These are phyloP conservation scores for Porodaedalea pini DNA, from an alignment of 1,284 basidiomycete genomes.

Conservation along the genomic window DNA sequence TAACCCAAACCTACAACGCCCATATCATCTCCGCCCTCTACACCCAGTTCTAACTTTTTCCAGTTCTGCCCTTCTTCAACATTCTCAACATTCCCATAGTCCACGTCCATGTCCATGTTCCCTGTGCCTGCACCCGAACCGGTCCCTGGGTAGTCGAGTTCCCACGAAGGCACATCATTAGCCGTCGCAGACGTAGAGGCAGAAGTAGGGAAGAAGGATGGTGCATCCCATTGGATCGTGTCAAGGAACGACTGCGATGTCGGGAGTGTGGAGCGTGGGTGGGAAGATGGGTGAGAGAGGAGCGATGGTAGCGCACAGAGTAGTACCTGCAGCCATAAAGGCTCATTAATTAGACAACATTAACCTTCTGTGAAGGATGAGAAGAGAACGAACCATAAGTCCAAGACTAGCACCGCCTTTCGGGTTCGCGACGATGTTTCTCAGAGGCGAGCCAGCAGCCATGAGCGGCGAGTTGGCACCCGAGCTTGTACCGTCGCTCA, in stretches of 20 bases:
- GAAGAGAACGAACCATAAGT: conserved; percentile 54
- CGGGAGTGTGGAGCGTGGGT: conserved; percentile 35
- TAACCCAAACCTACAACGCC: conserved; percentile 44
- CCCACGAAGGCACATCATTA: conserved; percentile 24
- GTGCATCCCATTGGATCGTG: conserved; percentile 5
- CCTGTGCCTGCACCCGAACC: conserved; percentile 27
- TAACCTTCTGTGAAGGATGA: conserved; percentile 19
- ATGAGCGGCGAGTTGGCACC: conserved; percentile 9
- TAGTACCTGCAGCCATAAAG: conserved; percentile 47
- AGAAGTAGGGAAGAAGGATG: conserved; percentile 37
- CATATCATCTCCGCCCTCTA: conserved; percentile 26
- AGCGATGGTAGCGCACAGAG: conserved; percentile 72
- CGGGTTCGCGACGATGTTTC: conserved; percentile 25
- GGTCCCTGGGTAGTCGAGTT: conserved; percentile 54
- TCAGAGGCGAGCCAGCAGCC: conserved; percentile 1
- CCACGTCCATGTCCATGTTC: conserved; percentile 53
- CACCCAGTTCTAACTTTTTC: conserved; percentile 52
- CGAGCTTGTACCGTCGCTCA: conserved; percentile 25
- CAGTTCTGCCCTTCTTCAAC: conserved; percentile 21
- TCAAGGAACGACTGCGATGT: conserved; percentile 44
- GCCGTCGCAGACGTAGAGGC: conserved; percentile 24
- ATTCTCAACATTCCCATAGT: conserved; percentile 23
- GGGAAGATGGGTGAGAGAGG: conserved; percentile 58
- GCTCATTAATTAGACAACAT: conserved; percentile 14
- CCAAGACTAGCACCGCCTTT: conserved; percentile 61